These are phyloP conservation scores for Monosporascus ibericus DNA, from an alignment of 2,329 filamentous ascomycete genomes.

Conservation along the genomic window DNA sequence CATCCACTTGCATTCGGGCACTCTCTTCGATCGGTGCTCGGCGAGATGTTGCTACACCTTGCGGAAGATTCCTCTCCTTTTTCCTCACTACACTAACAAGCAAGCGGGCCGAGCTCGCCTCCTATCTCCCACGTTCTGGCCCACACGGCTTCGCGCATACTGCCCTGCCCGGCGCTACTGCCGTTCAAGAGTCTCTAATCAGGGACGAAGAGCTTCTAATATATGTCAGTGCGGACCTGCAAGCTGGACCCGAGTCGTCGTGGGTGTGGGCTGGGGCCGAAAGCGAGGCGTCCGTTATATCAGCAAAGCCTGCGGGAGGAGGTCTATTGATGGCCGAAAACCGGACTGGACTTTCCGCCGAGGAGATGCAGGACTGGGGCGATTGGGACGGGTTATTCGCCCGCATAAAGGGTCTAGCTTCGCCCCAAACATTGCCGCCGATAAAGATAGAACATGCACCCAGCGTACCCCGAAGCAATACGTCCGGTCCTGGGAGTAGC, in stretches of 20 bases:
- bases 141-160: constrained; percentile 19
- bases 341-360: constrained; percentile 46
- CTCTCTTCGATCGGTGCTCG: constrained; percentile 64
- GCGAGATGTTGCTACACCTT: constrained; percentile 67
- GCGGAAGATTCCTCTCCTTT: constrained; percentile 75
- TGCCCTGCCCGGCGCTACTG: constrained; percentile 13
- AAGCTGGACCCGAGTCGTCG: constrained; percentile 67
- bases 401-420: constrained; percentile 48
- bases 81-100: constrained; percentile 64
- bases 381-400: constrained; percentile 74
- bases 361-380: constrained; percentile 63
- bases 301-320: constrained; percentile 25
- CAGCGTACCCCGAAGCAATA: constrained; percentile 15
- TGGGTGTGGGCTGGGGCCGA: constrained; percentile 77
- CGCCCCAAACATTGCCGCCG: constrained; percentile 25
- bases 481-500: constrained; percentile 16
- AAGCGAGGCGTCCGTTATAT: constrained; percentile 28
- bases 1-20: constrained; percentile 66
- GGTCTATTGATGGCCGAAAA: constrained; percentile 39
- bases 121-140: constrained; percentile 21
- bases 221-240: constrained; percentile 80
- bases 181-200: constrained; percentile 32
- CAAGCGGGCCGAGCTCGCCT: constrained; percentile 42
- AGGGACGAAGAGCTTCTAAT: constrained; percentile 83
- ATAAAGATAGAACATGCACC: constrained; percentile 26